A percentile compares a stretch with the other conserved stretches of the same genome.
These are phyloP conservation scores for Lactarius vividus DNA, from an alignment of 768 basidiomycete species.

Conservation along the genomic window DNA sequence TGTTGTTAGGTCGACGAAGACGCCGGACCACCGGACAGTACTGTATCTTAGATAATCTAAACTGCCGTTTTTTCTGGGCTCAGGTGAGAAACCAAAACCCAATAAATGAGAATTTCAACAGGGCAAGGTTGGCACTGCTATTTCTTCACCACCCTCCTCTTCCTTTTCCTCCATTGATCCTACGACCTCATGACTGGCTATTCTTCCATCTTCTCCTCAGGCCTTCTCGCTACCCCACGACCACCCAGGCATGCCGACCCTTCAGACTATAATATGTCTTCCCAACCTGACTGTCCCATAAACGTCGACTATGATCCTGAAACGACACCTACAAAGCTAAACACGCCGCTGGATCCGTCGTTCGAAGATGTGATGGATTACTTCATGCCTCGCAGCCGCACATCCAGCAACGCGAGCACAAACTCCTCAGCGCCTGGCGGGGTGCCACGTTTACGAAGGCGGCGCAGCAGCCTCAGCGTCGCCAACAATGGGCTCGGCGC, in stretches of 20 bases:
- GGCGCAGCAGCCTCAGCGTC: conserved; percentile 61
- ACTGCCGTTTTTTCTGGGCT: not conserved
- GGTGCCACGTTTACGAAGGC: conserved; percentile 49
- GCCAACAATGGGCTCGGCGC: conserved; percentile 51
- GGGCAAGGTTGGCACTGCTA: not conserved
- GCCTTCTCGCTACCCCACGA: conserved; percentile 53
- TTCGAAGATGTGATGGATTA: conserved; percentile 32
- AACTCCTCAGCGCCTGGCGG: conserved; percentile 20
- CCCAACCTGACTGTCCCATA: conserved; percentile 31
- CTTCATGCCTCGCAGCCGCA: conserved; percentile 34
- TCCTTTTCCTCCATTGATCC: conserved; percentile 14
- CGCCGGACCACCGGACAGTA: not conserved
- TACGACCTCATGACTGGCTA: conserved; percentile 42
- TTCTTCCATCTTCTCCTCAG: conserved; percentile 69
- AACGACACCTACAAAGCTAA: conserved; percentile 38
- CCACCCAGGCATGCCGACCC: conserved; percentile 24
- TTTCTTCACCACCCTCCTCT: not conserved
- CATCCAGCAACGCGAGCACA: conserved; percentile 29
- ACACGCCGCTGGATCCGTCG: conserved; percentile 27
- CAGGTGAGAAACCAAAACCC: not conserved
- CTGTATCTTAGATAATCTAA: not conserved
- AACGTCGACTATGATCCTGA: conserved; percentile 38
- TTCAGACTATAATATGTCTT: conserved; percentile 29
- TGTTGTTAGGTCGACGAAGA: not conserved
- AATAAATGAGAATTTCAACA: conserved; percentile 16